Evolutionary conservation across 2,329 filamentous ascomycete genomes (phyloP), one percentile per base, ranked within the genome.

Genomic region (Saccharata proteae): DNA sequence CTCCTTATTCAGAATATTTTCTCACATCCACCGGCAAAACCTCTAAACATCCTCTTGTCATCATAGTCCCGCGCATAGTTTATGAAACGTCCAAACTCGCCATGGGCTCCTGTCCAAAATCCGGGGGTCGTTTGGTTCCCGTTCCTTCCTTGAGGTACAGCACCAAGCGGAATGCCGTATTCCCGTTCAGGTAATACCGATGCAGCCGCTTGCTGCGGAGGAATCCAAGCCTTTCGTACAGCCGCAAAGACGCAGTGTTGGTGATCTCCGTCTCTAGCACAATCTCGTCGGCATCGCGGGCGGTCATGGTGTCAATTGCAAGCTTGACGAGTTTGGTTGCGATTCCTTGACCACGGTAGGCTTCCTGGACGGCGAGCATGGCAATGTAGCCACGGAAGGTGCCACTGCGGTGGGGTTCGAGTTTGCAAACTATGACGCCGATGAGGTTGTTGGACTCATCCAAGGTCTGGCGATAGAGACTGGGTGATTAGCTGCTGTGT

Each of bases 221-320:
- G 49, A 98, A 98, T 0, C 90, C 90, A 6, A 98, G 65, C 1
- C 85, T 69, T 55, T 98, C 88, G 56, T 98, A 98, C 7, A 98
- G 63, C 41, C 84, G 80, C 64, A 96, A 83, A 13, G 86, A 90
- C 1, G 85, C 77, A 1, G 75, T 72, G 51, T 98, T 98, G 11
- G 80, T 83, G 55, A 92, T 84, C 59, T 98, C 90, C 0, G 90
- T 98, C 61, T 98, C 90, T 16, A 98, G 71, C 2, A 92, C 88
- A 38, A 98, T 77, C 64, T 98, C 90, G 51, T 96, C 88, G 15
- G 90, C 90, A 45, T 81, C 70, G 30, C 79, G 69, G 35, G 73
- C 70, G 8, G 75, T 73, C 90, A 98, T 98, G 40, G 80, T 79
- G 44, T 93, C 84, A 40, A 98, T 86, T 13, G 86, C 85, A 65